Evolutionary conservation across 768 basidiomycete species (phyloP).

Genomic region (Mycena olivaceomarginata): DNA sequence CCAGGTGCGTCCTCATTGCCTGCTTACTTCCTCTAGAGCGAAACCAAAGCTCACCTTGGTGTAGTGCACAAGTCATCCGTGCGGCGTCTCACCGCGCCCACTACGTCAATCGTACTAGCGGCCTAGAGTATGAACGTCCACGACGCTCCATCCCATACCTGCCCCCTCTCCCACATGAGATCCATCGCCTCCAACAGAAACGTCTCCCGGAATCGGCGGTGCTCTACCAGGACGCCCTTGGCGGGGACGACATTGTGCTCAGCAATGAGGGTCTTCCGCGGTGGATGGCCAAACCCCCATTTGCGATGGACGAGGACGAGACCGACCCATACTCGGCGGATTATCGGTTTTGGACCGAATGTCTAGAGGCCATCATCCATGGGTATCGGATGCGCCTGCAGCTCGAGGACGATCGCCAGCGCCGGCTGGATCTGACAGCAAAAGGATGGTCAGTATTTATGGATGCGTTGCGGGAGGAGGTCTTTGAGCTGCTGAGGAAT

Average conservation of each 20-base stretch:
- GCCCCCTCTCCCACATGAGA: too few species aligned
- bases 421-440: neutral
- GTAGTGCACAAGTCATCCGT: too few species aligned
- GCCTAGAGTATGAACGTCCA: too few species aligned
- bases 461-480: neutral
- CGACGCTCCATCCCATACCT: too few species aligned
- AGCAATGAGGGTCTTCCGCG: neutral
- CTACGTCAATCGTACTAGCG: too few species aligned
- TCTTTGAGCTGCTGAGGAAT: neutral
- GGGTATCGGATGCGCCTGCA: slow-evolving; percentile 11
- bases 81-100: too few species aligned
- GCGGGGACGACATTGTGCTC: neutral
- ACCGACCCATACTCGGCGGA: neutral
- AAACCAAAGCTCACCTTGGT: too few species aligned
- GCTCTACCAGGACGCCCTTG: neutral
- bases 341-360: neutral
- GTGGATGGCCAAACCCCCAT: slow-evolving; percentile 19
- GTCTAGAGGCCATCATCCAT: neutral
- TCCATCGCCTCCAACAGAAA: neutral
- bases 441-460: neutral
- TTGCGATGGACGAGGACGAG: neutral
- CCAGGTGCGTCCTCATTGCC: slow-evolving; percentile 2
- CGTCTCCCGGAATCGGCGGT: too few species aligned
- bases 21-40: too few species aligned
- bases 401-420: neutral